These are phyloP conservation scores for Phytophthora vignae DNA, from an alignment of 352 stramenopile species.

Conservation along the genomic window DNA sequence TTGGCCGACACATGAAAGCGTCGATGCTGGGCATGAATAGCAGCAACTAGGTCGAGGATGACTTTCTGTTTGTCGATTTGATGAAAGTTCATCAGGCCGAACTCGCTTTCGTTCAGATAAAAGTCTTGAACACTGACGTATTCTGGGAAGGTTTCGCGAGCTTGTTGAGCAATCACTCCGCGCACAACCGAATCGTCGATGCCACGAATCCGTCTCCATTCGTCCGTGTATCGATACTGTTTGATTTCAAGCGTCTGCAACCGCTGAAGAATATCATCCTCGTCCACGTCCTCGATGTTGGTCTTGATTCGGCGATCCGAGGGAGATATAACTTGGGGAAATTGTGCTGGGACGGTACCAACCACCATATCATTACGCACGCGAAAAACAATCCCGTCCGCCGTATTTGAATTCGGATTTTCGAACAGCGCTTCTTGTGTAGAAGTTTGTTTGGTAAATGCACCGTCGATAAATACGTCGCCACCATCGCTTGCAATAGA, in stretches of 20 bases:
- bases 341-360: slow-evolving; percentile 81
- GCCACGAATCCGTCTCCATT: slow-evolving; percentile 86
- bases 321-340: slow-evolving; percentile 89
- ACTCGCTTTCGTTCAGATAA: slow-evolving; percentile 69
- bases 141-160: slow-evolving; percentile 89
- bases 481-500: slow-evolving; percentile 13
- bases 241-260: slow-evolving; percentile 88
- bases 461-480: slow-evolving; percentile 31
- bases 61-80: slow-evolving; percentile 92
- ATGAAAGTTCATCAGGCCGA: slow-evolving; percentile 84
- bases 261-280: slow-evolving; percentile 88
- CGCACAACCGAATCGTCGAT: slow-evolving; percentile 80
- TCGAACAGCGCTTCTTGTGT: slow-evolving; percentile 33
- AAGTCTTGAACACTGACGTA: slow-evolving; percentile 84
- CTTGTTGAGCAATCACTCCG: slow-evolving; percentile 79
- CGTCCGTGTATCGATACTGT: slow-evolving; percentile 90
- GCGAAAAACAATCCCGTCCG: slow-evolving; percentile 47
- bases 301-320: slow-evolving; percentile 94
- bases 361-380: slow-evolving; percentile 54
- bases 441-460: slow-evolving; percentile 29
- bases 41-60: slow-evolving; percentile 84
- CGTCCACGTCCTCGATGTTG: slow-evolving; percentile 87
- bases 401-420: slow-evolving; percentile 31
- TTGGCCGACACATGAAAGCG: slow-evolving; percentile 45
- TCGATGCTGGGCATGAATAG: slow-evolving; percentile 74